Evolutionary conservation across 2,329 filamentous ascomycete genomes (phyloP), one percentile per base, ranked within the genome.

Genomic region (Fonsecaea multimorphosa): DNA sequence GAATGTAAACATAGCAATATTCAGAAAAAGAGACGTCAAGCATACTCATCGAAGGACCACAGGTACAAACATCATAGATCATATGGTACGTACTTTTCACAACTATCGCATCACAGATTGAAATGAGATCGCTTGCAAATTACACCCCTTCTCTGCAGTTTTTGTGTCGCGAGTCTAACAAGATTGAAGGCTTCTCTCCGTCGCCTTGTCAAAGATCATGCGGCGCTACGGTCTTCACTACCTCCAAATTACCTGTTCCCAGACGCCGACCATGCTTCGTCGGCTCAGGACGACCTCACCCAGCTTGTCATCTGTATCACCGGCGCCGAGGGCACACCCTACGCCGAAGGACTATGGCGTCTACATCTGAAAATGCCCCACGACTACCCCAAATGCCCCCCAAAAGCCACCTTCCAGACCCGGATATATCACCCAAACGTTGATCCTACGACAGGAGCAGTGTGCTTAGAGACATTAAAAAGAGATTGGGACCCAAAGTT

Each of bases 361-460:
- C 75, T 89, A 1, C 84, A 86, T 70, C 79, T 89, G 54, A 82
- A 83, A 53, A 87, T 89, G 36, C 87, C 87, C 0, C 78, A 64
- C 8, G 72, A 74, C 60, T 75, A 74, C 38, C 83, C 83, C 11
- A 74, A 75, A 44, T 75, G 75, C 19, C 82, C 83, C 16, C 84
- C 84, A 0, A 88, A 86, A 46, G 87, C 86, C 1, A 80, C 81
- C 34, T 89, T 89, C 73, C 82, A 81, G 61, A 89, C 86, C 2
- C 80, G 82, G 5, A 85, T 89, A 68, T 89, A 86, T 81, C 87
- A 89, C 70, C 87, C 87, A 0, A 89, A 89, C 71, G 84, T 89
- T 57, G 86, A 89, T 68, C 85, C 87, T 59, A 78, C 80, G n/a
- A 85, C 84, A 0, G 87, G 87, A 4, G 83, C 83, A 0, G 85